Evolutionary conservation across 495 filamentous ascomycete genomes (phyloP), one percentile per base, ranked within the genome.

Genomic region (Aspergillus ellipticus): DNA sequence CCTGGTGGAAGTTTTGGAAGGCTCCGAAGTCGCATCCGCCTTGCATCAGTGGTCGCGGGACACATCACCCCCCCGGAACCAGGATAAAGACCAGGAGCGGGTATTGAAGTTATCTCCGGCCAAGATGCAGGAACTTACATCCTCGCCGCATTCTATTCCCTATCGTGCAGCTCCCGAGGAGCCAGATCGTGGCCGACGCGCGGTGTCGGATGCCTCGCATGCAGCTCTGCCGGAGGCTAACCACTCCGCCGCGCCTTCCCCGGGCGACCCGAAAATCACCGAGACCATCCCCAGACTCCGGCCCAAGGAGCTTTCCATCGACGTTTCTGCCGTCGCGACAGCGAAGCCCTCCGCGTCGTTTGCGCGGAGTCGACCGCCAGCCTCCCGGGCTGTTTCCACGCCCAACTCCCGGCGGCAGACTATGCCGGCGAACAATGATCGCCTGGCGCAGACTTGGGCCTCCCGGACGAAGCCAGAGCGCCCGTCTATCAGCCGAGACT

Each of bases 111-210:
- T 83, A 31, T 79, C 79, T 6, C 73, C 77, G 17, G 69, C 72
- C 42, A 76, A 82, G 59, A 81, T 82, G 31, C 72, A 82, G 52
- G 79, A 80, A 52, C 71, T 83, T 26, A 81, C 78, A 21, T 80
- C 80, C 2, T 80, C 80, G 16, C 79, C 80, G 16, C 72, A 82
- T 9, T 82, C 77, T 19, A 73, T 82, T 10, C 79, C 81, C 1
- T 65, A 72, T 43, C 69, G 65, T 13, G 65, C 67, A 28, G 59
- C 59, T 19, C 57, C 61, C 13, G 57, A 64, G 17, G 64, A 72
- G 24, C 37, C 28, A 19, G 64, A 64, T 9, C 49, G 54, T 6
- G 64, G 62, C n/a, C 60, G 60, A 50, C 62, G 65, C 49, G 54
- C 55, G 13, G 59, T 67, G 5, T 67, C 70, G 4, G 68, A 74